Base-by-base conservation (phyloP, 2,329 filamentous ascomycete genomes). In the Cercospora nicotianae region DNA sequence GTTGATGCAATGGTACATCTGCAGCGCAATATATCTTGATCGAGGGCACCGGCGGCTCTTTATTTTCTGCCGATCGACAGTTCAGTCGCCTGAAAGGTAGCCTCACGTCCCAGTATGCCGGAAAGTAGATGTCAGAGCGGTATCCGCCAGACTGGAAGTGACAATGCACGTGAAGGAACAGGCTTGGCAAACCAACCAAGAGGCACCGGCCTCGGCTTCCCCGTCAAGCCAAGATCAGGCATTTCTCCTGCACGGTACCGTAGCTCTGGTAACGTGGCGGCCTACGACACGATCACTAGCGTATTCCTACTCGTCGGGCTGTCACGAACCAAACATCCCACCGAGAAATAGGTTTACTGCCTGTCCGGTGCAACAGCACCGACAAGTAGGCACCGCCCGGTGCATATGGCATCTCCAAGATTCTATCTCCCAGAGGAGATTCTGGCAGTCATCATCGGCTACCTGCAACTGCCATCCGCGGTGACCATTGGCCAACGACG, bases 371-470 rank as follows among this genome's bases (percentile, higher is more conserved):
- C 48, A 23, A 12, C 6, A n/a, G 55, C 55, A 36, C 55, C 28
- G n/a, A 10, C 55, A 36, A 23, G 31, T 20, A 59, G 55, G 55
- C 55, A 59, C 55, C 55, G 55, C 4, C 6, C 55, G 55, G 55
- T 59, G 55, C 55, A 59, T 36, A 65, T 65, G 64, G 39, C 64
- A 36, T 28, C 65, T 42, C 8, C 60, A 57, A 13, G 8, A 26
- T 60, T 62, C n/a, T 63, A 68, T 68, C 59, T 68, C 20, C 66
- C 66, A 28, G 66, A 68, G 51, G 66, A 68, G 59, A 65, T 68
- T 36, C 36, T 68, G 13, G 36, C 26, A 13, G 18, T 65, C 16
- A 45, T 68, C 20, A 23, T 68, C n/a, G 51, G 31, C 5, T 36
- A 51, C 23, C 60, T 65, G 13, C 58, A 39, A 23, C 36, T 68